Conservation (phyloP, 805 yeast genomes). For the Debaryomyces maramus region DNA sequence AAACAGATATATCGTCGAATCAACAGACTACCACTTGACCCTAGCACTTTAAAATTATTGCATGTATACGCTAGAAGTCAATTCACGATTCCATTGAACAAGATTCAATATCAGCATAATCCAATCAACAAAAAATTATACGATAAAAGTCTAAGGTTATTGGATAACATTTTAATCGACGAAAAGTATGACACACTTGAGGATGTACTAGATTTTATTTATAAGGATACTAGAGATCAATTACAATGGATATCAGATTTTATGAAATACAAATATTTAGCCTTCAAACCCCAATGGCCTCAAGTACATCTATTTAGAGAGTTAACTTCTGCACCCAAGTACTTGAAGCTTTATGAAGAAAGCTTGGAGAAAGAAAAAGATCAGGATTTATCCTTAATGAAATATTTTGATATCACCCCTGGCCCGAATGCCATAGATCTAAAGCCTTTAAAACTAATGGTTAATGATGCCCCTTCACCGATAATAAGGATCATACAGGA, state of each 20-base stretch:
- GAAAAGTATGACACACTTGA: slow-evolving; percentile 27
- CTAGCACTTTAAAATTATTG: not conserved
- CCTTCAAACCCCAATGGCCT: slow-evolving; percentile 33
- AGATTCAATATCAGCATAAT: not conserved
- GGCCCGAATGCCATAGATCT: not conserved
- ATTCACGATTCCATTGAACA: slow-evolving; percentile 4
- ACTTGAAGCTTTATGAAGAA: slow-evolving; percentile 15
- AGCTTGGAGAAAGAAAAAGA: slow-evolving; percentile 13
- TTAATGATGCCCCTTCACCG: not conserved
- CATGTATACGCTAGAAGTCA: not conserved
- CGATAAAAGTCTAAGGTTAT: slow-evolving; percentile 9
- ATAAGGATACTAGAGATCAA: slow-evolving; percentile 13
- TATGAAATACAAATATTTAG: slow-evolving; percentile 16
- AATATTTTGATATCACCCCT: slow-evolving; percentile 11
- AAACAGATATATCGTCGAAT: slow-evolving; percentile 23
- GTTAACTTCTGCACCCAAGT: slow-evolving; percentile 14
- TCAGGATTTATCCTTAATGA: slow-evolving; percentile 14
- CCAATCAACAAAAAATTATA: slow-evolving; percentile 13
- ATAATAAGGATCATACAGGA: slow-evolving; percentile 10
- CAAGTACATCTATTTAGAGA: slow-evolving; percentile 33
- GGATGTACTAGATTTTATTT: slow-evolving; percentile 27
- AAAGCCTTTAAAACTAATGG: not conserved
- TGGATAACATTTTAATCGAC: slow-evolving; percentile 28
- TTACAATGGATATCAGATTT: slow-evolving; percentile 23
- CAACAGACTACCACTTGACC: slow-evolving; percentile 32